Evolutionary conservation across 2,329 filamentous ascomycete species (phyloP), one percentile per base, ranked within the genome.

Genomic region (Dothideomycetidae sp.): DNA sequence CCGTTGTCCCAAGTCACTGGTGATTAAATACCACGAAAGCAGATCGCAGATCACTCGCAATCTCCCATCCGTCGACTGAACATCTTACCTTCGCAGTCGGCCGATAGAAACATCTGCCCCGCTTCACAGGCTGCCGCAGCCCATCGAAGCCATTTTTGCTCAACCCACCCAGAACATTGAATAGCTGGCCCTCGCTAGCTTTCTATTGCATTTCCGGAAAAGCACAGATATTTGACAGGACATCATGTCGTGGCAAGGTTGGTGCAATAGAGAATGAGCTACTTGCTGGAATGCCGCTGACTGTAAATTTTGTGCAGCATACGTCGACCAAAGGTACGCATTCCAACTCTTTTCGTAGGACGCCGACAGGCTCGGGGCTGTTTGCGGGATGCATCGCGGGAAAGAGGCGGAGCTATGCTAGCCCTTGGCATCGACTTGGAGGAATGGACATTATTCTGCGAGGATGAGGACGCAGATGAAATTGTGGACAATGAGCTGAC

Each of bases 231-330:
- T 47, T 42, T 23, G 14, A 32, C 11, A 29, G 14, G 14, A n/a
- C 54, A 72, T 50, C 56, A 79, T 81, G 77, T 81, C 76, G 62
- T 81, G 77, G 76, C 77, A 83, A 78, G 73, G 78, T 81, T 60
- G 50, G 59, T 23, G 21, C 21, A 21, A 21, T 17, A 19, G 13
- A 23, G 30, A 28, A 33, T 26, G 21, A 19, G 10, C 36, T 35
- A n/a, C 21, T n/a, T 18, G 21, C 23, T 35, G 21, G 31, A 13
- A 32, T 21, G 31, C 28, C 29, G 42, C 42, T 48, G 36, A 45
- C 42, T 36, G n/a, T n/a, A 31, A 23, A 29, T n/a, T 10, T 10
- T 12, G 18, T 29, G 43, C 47, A 73, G 72, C 66, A 59, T 77
- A 76, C 56, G 66, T 75, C 58, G 71, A 75, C 58, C 60, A 64